phyloP scores from a whole-genome alignment of 352 stramenopile genomes.

The Phytophthora ramorum region DNA sequence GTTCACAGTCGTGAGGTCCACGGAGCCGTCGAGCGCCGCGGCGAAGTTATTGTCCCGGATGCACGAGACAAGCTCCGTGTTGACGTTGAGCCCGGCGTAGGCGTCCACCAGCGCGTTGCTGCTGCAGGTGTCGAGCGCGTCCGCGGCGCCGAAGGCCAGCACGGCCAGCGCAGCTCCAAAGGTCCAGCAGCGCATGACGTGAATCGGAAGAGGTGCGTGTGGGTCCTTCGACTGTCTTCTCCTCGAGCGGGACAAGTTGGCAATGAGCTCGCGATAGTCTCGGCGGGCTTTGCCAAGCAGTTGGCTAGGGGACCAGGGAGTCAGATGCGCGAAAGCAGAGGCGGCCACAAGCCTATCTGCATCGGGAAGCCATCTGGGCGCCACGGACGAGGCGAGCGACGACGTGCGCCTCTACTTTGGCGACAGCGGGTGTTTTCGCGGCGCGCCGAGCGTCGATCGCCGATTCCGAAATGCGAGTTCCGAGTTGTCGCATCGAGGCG shows the following conservation, averaged over 20 bases:
- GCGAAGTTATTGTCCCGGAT: conserved; percentile 60
- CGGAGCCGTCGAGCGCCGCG: conserved; percentile 50
- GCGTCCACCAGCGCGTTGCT: conserved; percentile 55
- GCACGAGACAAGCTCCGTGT: conserved; percentile 54
- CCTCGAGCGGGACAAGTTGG: conserved; percentile 35
- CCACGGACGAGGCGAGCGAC: conserved; percentile 22
- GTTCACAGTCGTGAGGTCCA: conserved; percentile 50
- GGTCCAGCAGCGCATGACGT: conserved; percentile 27
- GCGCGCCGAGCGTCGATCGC: conserved; percentile 8
- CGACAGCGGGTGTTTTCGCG: conserved; percentile 24
- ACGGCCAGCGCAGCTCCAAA: conserved; percentile 24
- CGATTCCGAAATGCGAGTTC: conserved; percentile 1
- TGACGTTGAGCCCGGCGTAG: conserved; percentile 59
- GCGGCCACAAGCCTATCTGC: conserved; percentile 18
- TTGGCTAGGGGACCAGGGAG: conserved; percentile 14
- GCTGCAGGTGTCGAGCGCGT: conserved; percentile 44
- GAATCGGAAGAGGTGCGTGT: neutral
- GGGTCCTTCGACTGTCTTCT: conserved; percentile 36
- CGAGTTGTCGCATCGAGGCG: neutral
- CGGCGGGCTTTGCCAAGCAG: neutral
- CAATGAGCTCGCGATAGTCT: conserved; percentile 34
- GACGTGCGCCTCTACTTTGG: conserved; percentile 28
- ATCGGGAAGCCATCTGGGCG: conserved; percentile 31
- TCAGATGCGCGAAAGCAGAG: conserved; percentile 12
- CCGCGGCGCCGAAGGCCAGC: conserved; percentile 19